Base-by-base conservation (phyloP, 306 rosid species). In the Fragaria nilgerrensis region DNA sequence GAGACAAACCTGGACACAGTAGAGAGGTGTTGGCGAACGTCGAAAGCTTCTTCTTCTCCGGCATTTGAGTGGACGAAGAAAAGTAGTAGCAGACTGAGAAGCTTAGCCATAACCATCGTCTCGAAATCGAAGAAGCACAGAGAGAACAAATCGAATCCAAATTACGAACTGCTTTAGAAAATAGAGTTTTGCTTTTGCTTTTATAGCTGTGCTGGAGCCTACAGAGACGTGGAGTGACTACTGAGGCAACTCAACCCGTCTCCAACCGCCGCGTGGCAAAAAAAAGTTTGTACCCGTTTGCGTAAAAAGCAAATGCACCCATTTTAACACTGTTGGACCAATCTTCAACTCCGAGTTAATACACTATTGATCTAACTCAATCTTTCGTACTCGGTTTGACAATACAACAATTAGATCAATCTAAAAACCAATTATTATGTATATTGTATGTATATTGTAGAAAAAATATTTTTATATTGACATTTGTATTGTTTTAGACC, bases 11-110 rank as follows among this genome's bases (percentile, higher is more conserved):
- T 89, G 84, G 98, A 73, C 10, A 85, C 96, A 7, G 97, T 89
- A 11, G 97, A 92, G 19, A 95, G 92, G 73, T 89, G 96, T 34
- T 87, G 70, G 66, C 90, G 87, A 75, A 92, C 93, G 76, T 85
- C 92, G 50, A 95, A 95, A 75, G 83, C 45, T 71, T 82, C 86
- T 66, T 88, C 85, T 69, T 79, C 87, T 63, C 11, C 43, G 7
- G 89, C 88, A 68, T 63, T 63, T 3, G 86, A 89, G 74, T 43
- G 39, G 8, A 61, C 9, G 16, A 61, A 27, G 14, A 85, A 76
- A 39, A 84, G 61, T 0, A 84, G 0, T 7, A 87, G 73, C 74
- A 85, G 66, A 55, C 2, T 29, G 45, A 48, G 65, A 48, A 25
- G 55, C 44, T 7, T 19, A 19, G 47, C 70, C 70, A 5, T 36